phyloP scores from a whole-genome alignment of 768 basidiomycete genomes.

The Mycena alexandri region DNA sequence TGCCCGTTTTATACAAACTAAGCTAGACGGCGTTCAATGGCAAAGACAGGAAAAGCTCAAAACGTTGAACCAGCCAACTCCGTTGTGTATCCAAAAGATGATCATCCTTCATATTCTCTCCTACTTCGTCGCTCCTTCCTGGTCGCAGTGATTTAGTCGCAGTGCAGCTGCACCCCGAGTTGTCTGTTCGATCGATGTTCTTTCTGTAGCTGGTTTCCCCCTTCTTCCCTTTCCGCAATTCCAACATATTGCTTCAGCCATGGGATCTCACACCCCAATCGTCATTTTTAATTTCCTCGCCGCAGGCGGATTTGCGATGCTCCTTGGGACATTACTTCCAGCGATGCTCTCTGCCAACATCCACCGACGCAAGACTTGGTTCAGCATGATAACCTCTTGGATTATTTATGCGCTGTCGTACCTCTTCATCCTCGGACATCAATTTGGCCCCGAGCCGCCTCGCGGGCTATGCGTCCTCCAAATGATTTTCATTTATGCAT shows the following conservation, averaged over 20 bases:
- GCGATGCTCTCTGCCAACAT: conserved; percentile 3
- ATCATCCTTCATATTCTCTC: no score
- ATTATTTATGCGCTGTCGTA: conserved; percentile 19
- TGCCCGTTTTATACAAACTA: no score
- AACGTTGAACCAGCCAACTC: no score
- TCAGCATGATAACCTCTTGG: conserved; percentile 26
- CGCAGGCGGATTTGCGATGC: neutral
- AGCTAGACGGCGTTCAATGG: no score
- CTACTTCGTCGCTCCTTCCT: no score
- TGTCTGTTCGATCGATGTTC: neutral
- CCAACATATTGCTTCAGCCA: neutral
- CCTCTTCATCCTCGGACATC: conserved; percentile 20
- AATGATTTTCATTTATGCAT: conserved; percentile 21
- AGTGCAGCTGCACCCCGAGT: no score
- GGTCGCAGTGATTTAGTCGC: no score
- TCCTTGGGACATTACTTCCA: conserved; percentile 12
- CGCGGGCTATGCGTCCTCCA: conserved; percentile 18
- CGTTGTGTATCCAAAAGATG: no score
- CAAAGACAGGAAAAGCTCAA: no score
- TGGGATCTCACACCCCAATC: conserved; percentile 15
- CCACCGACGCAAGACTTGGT: conserved; percentile 27
- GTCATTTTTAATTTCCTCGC: conserved; percentile 16
- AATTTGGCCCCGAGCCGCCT: conserved; percentile 17
- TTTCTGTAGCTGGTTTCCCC: neutral
- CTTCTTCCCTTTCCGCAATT: neutral